Conservation (phyloP, 1,284 basidiomycete genomes). For the Coniophora puteana region DNA sequence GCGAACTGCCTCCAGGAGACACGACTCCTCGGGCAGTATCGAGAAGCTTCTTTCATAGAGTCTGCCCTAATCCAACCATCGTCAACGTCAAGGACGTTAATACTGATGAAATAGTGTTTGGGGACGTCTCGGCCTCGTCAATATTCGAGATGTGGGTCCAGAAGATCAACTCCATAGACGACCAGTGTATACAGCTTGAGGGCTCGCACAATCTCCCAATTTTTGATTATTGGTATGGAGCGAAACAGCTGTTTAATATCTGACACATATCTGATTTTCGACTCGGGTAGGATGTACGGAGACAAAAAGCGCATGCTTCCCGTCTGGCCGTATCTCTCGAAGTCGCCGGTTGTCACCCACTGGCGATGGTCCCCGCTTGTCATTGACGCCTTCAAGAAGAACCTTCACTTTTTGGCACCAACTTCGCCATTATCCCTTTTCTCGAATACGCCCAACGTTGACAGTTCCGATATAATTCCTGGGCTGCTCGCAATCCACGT, state of each 20-base stretch:
- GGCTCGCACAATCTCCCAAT: constrained; percentile 17
- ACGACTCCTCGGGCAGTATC: constrained; percentile 32
- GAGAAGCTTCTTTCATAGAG: constrained; percentile 30
- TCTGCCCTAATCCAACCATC: constrained; percentile 33
- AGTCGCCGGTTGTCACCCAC: constrained; percentile 31
- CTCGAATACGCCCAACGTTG: neutral
- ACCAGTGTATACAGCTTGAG: constrained; percentile 31
- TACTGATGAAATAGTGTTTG: constrained; percentile 22
- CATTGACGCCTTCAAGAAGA: constrained; percentile 29
- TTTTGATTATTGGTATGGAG: too few relatives aligned
- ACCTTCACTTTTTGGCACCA: constrained; percentile 31
- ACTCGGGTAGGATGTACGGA: constrained; percentile 34
- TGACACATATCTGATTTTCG: too few relatives aligned
- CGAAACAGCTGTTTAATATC: constrained; percentile 27
- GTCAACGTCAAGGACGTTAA: constrained; percentile 22
- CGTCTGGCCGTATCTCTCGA: constrained; percentile 32
- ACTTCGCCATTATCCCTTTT: constrained; percentile 10
- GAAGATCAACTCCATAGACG: constrained; percentile 26
- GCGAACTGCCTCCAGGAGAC: constrained; percentile 27
- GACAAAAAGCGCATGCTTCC: constrained; percentile 27
- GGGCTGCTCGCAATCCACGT: constrained; percentile 55
- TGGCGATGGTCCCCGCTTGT: constrained; percentile 40
- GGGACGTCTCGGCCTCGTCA: constrained; percentile 13
- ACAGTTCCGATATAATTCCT: constrained; percentile 17
- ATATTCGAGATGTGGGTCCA: constrained; percentile 34